Evolutionary conservation across 2,329 filamentous ascomycete species (phyloP), one percentile per base, ranked within the genome.

Genomic region (Lasiodiplodia theobromae): DNA sequence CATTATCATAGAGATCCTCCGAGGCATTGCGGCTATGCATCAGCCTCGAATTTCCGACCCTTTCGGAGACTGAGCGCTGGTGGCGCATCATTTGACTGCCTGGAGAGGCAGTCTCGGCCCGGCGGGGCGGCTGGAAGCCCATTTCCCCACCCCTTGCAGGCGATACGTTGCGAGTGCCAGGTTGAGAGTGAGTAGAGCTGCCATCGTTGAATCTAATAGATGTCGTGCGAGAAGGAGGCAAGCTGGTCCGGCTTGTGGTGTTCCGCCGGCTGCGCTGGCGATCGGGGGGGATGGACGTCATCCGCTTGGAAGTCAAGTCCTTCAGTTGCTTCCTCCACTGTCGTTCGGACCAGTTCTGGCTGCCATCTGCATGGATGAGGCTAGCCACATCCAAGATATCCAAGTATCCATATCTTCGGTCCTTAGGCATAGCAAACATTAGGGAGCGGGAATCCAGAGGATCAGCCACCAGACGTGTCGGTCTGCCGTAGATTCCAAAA

Each of bases 381-480:
- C 87, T 86, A 4, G 91, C 89, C 18, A 98, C 92, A 76, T 99
- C 96, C 68, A 94, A 81, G 44, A 94, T 89, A 75, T 98, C 96
- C 31, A 99, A 82, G 75, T 98, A 98, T 0, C 95, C 94, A 75
- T 97, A 97, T 71, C 92, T 88, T 66, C 90, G 89, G 73, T 96
- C 89, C 73, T 92, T 93, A 0, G 96, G 95, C 90, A 99, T 96
- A 6, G 94, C 96, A 79, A 98, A 99, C 96, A 99, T 99, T 72
- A 99, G 85, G 68, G 96, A 97, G 56, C 93, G 89, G 4, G 92
- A 85, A 79, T 98, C 94, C 54, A 94, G 87, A 0, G 92, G 91
- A 76, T 97, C 97, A 2, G 96, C 93, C 40, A 97, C 90, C 54
- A 99, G 85, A 70, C 93, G 90, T 34, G 88, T 92, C 0, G 96